Evolutionary conservation across 2,329 filamentous ascomycete genomes (phyloP), one percentile per base, ranked within the genome.

Genomic region (Penicillium sp.): DNA sequence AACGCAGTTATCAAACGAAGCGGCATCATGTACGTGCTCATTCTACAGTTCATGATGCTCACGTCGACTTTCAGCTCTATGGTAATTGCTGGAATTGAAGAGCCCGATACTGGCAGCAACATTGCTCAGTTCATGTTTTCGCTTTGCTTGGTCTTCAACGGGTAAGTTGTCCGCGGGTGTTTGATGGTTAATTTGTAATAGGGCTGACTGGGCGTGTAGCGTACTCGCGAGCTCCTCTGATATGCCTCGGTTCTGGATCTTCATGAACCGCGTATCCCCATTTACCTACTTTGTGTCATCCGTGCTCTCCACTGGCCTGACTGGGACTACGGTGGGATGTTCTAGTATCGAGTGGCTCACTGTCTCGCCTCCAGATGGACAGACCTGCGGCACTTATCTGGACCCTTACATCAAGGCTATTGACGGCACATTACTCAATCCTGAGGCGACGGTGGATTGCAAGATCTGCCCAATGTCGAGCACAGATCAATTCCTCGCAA

Each of bases 211-310:
- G 3, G 4, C 4, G 13, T 32, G 2, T 24, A 72, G 86, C 68
- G 87, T 90, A 4, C 74, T 90, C 52, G 84, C 87, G 57, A 72
- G 80, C 0, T 82, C 85, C 0, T 57, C 66, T 4, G 78, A 79
- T 0, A 77, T 91, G 1, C 88, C 88, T 0, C 80, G 83, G 0
- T 91, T 91, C 76, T 92, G 88, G 88, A 84, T 85, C 58, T 90
- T 89, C 75, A 90, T 90, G 88, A 89, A 90, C 71, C 81, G 84
- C 26, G 78, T 85, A 11, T 85, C 81, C 0, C 86, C 86, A 0
- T 86, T 89, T 57, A 89, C 85, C 0, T 90, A 89, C 51, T 72
- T 79, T 4, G 75, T 79, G 5, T 73, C 74, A n/a, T 67, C 74
- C 2, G 69, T 80, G 16, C 58, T 75, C 9, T 69, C 72, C 0